phyloP scores from a whole-genome alignment of 73 alveolate species.

The Paramecium pentaurelia region DNA sequence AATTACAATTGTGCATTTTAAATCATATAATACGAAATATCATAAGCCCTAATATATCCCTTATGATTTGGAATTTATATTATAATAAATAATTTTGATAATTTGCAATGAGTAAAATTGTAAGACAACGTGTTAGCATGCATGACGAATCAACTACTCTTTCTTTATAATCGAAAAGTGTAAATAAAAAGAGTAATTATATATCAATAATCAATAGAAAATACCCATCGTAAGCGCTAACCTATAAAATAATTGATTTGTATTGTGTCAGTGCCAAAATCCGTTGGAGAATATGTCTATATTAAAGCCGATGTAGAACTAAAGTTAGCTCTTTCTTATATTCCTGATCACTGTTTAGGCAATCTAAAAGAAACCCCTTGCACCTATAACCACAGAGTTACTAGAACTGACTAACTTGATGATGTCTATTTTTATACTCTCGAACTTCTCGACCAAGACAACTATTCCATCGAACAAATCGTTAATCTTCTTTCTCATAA shows the following conservation, averaged over 20 bases:
- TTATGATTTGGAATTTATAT: neutral
- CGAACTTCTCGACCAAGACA: slow-evolving; percentile 17
- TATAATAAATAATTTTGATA: neutral
- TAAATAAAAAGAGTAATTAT: slow-evolving; percentile 2
- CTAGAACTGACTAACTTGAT: slow-evolving; percentile 12
- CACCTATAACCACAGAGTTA: slow-evolving; percentile 24
- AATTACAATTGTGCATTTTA: neutral
- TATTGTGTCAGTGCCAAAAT: neutral
- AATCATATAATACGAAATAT: neutral
- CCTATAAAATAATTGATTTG: slow-evolving; percentile 9
- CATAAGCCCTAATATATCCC: neutral
- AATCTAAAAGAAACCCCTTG: slow-evolving; percentile 14
- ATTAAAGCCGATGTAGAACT: slow-evolving; percentile 17
- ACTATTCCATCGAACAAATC: neutral
- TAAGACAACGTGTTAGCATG: neutral
- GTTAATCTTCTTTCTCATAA: neutral
- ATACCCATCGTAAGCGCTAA: neutral
- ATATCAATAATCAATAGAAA: neutral
- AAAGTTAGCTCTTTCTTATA: neutral
- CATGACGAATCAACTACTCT: slow-evolving; percentile 10
- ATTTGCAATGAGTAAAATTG: neutral
- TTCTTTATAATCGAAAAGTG: neutral
- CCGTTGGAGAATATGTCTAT: neutral
- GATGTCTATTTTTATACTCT: slow-evolving; percentile 36
- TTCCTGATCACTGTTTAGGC: neutral